Evolutionary conservation across 208 protist genomes (phyloP).

Genomic region (Acanthamoeba castellanii): DNA sequence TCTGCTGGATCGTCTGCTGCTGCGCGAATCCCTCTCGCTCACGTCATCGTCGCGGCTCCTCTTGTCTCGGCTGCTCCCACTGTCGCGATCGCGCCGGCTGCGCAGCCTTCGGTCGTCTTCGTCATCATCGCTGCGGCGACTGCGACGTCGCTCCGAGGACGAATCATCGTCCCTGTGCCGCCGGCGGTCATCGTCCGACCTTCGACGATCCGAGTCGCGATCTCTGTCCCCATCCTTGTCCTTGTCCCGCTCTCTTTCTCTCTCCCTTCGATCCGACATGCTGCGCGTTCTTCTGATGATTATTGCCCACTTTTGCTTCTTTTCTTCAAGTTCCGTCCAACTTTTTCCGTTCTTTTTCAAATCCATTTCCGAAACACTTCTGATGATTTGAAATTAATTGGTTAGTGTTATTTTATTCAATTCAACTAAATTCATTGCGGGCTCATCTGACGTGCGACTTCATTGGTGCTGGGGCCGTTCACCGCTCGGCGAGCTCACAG

Average conservation of each 20-base stretch:
- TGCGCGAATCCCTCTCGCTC: not conserved
- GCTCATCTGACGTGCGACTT: no score
- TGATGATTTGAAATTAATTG: no score
- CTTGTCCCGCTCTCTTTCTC: no score
- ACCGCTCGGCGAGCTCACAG: no score
- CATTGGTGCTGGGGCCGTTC: no score
- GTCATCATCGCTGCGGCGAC: not conserved
- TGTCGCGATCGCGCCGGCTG: not conserved
- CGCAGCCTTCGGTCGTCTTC: not conserved
- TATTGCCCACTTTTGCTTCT: not conserved
- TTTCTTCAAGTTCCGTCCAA: not conserved
- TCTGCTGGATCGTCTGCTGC: not conserved
- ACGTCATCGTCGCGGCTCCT: not conserved
- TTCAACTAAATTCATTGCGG: no score
- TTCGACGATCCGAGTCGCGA: not conserved
- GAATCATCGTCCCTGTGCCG: no score
- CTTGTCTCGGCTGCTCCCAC: not conserved
- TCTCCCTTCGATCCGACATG: no score
- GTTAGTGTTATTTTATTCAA: no score
- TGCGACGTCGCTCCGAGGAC: no score
- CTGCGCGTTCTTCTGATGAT: not conserved
- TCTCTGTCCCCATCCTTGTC: not conserved
- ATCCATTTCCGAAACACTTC: no score
- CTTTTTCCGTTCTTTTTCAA: not conserved
- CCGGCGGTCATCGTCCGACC: no score